Percentiles rank a stretch among this genome's conserved stretches.
phyloP scores from a whole-genome alignment of 345 rosid genomes.

The Zanthoxylum bungeanum region DNA sequence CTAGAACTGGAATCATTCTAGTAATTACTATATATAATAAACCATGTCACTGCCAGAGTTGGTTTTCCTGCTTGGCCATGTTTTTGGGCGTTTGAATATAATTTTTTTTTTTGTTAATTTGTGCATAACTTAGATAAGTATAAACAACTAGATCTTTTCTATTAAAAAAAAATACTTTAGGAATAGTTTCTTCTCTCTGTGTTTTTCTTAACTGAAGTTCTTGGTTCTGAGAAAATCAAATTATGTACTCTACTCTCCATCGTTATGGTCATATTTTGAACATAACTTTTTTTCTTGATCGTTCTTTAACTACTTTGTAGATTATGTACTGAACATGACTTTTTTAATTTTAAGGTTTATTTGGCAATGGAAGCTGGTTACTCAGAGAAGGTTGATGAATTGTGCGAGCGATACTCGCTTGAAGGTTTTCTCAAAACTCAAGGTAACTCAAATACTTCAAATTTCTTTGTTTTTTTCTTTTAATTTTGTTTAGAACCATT shows the following conservation, averaged over 20 bases:
- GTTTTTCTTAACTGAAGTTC: background rate
- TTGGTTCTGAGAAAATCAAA: background rate
- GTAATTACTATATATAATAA: background rate
- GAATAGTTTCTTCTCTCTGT: background rate
- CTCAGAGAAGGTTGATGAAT: constrained; percentile 86
- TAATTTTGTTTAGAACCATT: background rate
- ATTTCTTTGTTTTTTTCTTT: background rate
- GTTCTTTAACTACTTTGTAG: background rate
- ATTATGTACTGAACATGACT: background rate
- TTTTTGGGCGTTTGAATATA: background rate
- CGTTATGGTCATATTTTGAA: background rate
- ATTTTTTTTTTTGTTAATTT: background rate
- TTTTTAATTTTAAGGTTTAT: constrained; percentile 54
- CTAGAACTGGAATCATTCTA: background rate
- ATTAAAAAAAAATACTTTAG: background rate
- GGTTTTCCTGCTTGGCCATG: background rate
- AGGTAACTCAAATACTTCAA: constrained; percentile 31
- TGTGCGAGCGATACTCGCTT: constrained; percentile 73
- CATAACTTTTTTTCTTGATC: background rate
- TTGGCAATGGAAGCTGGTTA: constrained; percentile 99
- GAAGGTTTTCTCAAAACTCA: constrained; percentile 60
- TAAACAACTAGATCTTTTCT: background rate
- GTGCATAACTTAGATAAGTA: background rate
- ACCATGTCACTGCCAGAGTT: background rate
- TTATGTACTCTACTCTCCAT: background rate